Evolutionary conservation across 495 filamentous ascomycete species (phyloP).

Genomic region (Penicillium paradoxum): DNA sequence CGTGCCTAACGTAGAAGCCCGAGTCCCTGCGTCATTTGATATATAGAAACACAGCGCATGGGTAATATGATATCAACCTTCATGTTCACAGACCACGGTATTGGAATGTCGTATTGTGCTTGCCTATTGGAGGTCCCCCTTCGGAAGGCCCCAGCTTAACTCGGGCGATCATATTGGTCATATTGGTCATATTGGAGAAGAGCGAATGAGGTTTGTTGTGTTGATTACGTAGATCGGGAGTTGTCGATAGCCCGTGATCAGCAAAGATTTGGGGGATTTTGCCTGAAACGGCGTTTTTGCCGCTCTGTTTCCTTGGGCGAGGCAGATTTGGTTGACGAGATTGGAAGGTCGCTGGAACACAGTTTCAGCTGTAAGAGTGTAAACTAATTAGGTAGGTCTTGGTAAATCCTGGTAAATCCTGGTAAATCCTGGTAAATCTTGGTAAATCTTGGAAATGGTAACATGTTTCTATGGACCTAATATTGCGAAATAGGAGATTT

Average conservation of each 20-base stretch:
- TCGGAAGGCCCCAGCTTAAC: neutral
- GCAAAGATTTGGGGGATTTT: neutral
- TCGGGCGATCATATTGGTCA: neutral
- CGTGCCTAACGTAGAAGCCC: neutral
- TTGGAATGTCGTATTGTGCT: neutral
- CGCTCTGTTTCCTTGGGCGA: neutral
- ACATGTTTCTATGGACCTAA: too few species aligned
- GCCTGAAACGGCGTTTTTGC: neutral
- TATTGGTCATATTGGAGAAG: too few species aligned
- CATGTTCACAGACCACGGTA: neutral
- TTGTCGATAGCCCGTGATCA: neutral
- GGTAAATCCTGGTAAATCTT: too few species aligned
- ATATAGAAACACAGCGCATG: neutral
- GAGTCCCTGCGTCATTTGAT: neutral
- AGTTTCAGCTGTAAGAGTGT: too few species aligned
- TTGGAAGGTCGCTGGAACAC: too few species aligned
- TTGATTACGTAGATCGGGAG: constrained; percentile 4
- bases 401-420: too few species aligned
- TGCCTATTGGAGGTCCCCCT: neutral
- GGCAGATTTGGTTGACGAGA: too few species aligned
- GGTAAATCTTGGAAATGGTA: too few species aligned
- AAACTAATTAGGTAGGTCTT: too few species aligned
- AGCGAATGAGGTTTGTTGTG: neutral
- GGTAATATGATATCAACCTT: neutral
- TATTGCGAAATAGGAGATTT: too few species aligned